Conservation (phyloP, 2,329 filamentous ascomycete species). For the Cytospora piceae region DNA sequence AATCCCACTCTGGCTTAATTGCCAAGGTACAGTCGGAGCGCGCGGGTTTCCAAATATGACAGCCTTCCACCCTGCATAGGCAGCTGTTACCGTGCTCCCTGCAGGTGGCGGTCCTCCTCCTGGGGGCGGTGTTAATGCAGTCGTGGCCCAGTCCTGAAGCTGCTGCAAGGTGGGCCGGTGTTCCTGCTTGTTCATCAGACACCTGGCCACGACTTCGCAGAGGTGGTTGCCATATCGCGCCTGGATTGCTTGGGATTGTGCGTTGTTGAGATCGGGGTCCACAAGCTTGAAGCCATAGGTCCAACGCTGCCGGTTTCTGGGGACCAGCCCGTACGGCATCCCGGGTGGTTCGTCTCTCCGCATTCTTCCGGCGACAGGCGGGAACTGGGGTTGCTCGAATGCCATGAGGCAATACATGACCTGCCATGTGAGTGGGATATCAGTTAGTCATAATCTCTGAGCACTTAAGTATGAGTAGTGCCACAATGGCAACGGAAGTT, state of each 20-base stretch:
- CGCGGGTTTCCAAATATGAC: conserved; percentile 3
- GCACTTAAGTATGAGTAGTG: background rate
- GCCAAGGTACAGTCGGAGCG: background rate
- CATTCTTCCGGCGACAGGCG: background rate
- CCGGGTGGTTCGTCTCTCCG: background rate
- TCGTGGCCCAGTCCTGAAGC: conserved; percentile 7
- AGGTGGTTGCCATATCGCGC: background rate
- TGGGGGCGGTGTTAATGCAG: background rate
- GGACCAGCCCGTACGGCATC: background rate
- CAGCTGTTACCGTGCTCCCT: background rate
- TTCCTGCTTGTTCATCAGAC: conserved; percentile 12
- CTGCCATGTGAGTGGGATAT: background rate
- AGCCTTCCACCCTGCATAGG: background rate
- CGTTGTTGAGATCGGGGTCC: background rate
- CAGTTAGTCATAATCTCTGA: background rate
- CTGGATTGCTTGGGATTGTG: background rate
- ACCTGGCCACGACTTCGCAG: conserved; percentile 13
- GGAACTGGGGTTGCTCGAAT: background rate
- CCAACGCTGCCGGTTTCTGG: background rate
- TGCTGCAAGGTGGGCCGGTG: conserved; percentile 5
- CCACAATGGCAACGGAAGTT: too few species aligned
- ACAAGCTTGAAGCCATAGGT: conserved; percentile 8
- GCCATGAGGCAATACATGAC: conserved; percentile 19
- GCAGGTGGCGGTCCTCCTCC: background rate
- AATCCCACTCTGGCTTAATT: background rate